phyloP scores from a whole-genome alignment of 352 stramenopile genomes.

The Phytophthora ramorum region DNA sequence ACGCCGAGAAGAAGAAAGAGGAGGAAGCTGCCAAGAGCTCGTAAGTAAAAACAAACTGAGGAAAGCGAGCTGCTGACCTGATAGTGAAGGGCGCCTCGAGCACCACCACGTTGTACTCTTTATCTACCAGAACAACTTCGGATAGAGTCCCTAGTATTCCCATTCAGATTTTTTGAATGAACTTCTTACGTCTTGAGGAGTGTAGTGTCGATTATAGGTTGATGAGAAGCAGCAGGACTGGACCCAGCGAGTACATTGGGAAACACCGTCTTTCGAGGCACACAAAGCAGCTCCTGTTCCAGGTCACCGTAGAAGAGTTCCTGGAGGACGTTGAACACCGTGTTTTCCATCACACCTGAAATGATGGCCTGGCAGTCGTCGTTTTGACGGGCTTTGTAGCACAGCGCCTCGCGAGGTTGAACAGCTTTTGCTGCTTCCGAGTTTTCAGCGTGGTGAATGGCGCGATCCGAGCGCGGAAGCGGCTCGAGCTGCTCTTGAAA shows the following conservation, averaged over 20 bases:
- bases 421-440: constrained; percentile 12
- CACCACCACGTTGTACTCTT: constrained; percentile 39
- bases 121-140: constrained; percentile 41
- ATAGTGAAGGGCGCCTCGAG: constrained; percentile 32
- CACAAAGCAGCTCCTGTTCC: constrained; percentile 68
- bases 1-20: constrained; percentile 54
- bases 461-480: constrained; percentile 34
- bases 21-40: constrained; percentile 27
- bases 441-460: constrained; percentile 23
- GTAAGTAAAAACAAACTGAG: constrained; percentile 19
- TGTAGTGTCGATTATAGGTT: constrained; percentile 14
- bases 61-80: constrained; percentile 35
- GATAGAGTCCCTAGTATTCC: constrained; percentile 32
- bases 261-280: constrained; percentile 69
- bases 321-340: constrained; percentile 82
- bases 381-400: constrained; percentile 43
- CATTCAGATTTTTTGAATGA: constrained; percentile 17
- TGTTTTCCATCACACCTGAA: constrained; percentile 74
- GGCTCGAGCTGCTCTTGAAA: constrained; percentile 49
- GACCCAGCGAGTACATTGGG: constrained; percentile 15
- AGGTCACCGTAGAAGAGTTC: constrained; percentile 85
- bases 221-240: constrained; percentile 5
- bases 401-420: constrained; percentile 20
- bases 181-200: constrained; percentile 18
- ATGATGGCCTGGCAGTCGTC: constrained; percentile 77